These are phyloP conservation scores for Aphanomyces stellatus DNA, from an alignment of 352 stramenopile genomes.

Conservation along the genomic window DNA sequence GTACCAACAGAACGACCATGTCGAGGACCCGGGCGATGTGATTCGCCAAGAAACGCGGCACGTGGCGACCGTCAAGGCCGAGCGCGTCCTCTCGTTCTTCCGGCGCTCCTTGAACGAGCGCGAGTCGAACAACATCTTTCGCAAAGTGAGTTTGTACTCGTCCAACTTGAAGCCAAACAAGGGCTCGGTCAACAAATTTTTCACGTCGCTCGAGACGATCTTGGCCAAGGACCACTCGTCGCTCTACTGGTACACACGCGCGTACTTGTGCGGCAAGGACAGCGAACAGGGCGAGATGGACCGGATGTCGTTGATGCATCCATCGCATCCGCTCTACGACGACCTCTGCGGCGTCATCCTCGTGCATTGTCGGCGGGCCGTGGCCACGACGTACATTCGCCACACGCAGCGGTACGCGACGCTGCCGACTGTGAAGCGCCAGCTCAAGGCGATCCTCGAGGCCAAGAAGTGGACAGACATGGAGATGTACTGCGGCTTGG, in stretches of 20 bases:
- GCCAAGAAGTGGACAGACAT: slow-evolving; percentile 44
- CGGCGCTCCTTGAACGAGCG: slow-evolving; percentile 80
- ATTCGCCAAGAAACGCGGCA: slow-evolving; percentile 66
- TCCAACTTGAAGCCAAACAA: slow-evolving; percentile 64
- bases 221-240: slow-evolving; percentile 47
- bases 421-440: slow-evolving; percentile 73
- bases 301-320: slow-evolving; percentile 4
- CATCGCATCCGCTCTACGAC: slow-evolving; percentile 1
- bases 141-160: slow-evolving; percentile 70
- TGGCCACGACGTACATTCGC: neutral
- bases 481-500: slow-evolving; percentile 21
- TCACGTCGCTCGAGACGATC: slow-evolving; percentile 55
- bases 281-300: slow-evolving; percentile 21
- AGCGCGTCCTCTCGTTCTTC: slow-evolving; percentile 66
- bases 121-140: slow-evolving; percentile 71
- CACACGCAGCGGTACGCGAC: slow-evolving; percentile 29
- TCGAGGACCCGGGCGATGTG: slow-evolving; percentile 25
- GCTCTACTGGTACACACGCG: slow-evolving; percentile 61
- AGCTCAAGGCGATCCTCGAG: slow-evolving; percentile 70
- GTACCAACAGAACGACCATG: slow-evolving; percentile 32
- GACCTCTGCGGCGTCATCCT: slow-evolving; percentile 19
- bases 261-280: slow-evolving; percentile 65
- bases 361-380: slow-evolving; percentile 9
- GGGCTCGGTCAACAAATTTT: slow-evolving; percentile 69
- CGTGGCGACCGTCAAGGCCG: slow-evolving; percentile 56